Conservation (phyloP, 1,284 basidiomycete genomes). For the Cryptococcus sp. region DNA sequence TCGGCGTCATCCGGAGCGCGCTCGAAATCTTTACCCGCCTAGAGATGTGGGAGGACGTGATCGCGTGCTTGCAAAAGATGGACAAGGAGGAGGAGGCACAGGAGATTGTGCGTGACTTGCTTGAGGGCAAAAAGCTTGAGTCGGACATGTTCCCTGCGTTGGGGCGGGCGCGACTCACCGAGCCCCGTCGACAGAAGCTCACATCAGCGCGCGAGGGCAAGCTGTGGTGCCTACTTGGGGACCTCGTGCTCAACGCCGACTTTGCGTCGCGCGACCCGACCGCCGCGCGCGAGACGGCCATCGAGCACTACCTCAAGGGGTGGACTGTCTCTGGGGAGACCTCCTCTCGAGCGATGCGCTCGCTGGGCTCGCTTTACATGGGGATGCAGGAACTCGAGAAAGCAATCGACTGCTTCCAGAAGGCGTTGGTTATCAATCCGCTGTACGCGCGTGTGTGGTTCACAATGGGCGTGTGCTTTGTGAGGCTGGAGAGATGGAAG, state of each 20-base stretch:
- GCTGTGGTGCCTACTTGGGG: constrained; percentile 92
- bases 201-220: constrained; percentile 79
- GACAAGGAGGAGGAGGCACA: constrained; percentile 74
- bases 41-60: constrained; percentile 97
- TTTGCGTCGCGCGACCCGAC: constrained; percentile 29
- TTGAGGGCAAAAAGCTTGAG: constrained; percentile 77
- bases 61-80: constrained; percentile 74
- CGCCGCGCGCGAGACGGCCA: constrained; percentile 51
- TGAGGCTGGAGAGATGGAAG: constrained; percentile 76
- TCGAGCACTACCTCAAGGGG: constrained; percentile 73
- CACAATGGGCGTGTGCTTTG: constrained; percentile 83
- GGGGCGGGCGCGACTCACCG: constrained; percentile 55
- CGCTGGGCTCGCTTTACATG: constrained; percentile 81
- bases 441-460: constrained; percentile 89
- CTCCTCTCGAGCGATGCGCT: constrained; percentile 85
- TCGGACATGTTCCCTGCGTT: constrained; percentile 67
- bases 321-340: constrained; percentile 77
- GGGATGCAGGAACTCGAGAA: constrained; percentile 61
- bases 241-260: constrained; percentile 66
- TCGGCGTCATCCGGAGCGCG: constrained; percentile 82
- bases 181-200: constrained; percentile 55
- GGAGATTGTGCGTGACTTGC: constrained; percentile 71
- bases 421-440: constrained; percentile 84
- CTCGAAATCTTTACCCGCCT: constrained; percentile 86
- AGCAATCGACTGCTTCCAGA: constrained; percentile 65